A percentile compares a stretch with the other conserved stretches of the same genome.
phyloP scores from a whole-genome alignment of 345 rosid genomes.

The sweet orange (Citrus sinensis) region DNA sequence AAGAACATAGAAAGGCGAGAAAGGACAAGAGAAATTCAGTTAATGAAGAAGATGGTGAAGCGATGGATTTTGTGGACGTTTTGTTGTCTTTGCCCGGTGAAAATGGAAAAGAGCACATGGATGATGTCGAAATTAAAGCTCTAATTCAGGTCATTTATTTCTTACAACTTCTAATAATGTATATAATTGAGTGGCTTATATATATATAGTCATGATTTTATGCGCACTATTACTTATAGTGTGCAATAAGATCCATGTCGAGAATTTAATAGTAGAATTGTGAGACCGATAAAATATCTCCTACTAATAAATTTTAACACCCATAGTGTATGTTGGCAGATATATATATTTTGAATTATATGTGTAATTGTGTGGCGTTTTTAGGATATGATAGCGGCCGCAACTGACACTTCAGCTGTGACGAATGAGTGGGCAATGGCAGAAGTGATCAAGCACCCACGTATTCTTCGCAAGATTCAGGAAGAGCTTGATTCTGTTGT shows the following conservation, averaged over 20 bases:
- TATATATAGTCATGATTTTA: too few species aligned
- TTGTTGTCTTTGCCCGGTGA: constrained; percentile 75
- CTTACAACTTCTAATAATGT: background rate
- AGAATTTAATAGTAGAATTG: too few species aligned
- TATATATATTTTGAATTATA: too few species aligned
- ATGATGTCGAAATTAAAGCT: constrained; percentile 83
- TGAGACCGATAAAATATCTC: too few species aligned
- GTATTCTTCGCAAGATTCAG: constrained; percentile 63
- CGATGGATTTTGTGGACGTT: constrained; percentile 86
- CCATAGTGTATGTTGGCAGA: too few species aligned
- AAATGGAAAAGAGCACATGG: constrained; percentile 62
- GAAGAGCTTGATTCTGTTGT: constrained; percentile 67
- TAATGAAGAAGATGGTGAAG: constrained; percentile 15
- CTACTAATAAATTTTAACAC: too few species aligned
- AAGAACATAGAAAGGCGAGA: constrained; percentile 53
- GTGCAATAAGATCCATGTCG: too few species aligned
- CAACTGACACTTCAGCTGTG: constrained; percentile 93
- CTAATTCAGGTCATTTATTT: constrained; percentile 56
- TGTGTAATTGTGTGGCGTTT: too few species aligned
- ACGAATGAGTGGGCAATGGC: constrained; percentile 99
- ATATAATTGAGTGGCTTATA: too few species aligned
- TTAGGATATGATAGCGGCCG: constrained; percentile 96
- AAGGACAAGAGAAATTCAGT: background rate
- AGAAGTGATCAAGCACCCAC: constrained; percentile 80
- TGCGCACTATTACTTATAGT: too few species aligned